These are phyloP conservation scores for Coniophora puteana DNA, from an alignment of 1,284 basidiomycete species.

Conservation along the genomic window DNA sequence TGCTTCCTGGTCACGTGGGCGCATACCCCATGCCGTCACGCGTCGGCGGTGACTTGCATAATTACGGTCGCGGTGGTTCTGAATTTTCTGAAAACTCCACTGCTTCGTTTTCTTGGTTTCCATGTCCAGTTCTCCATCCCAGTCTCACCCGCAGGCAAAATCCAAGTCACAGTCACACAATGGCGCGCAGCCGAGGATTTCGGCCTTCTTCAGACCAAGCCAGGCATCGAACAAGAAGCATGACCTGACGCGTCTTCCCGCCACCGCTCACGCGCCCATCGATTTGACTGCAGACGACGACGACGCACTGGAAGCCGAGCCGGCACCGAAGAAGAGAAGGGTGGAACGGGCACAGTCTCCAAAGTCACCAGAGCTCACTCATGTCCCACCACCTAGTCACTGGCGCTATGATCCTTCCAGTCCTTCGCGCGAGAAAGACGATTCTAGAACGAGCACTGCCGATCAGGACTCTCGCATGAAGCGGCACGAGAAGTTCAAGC, in stretches of 20 bases:
- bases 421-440: conserved; percentile 10
- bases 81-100: too few species aligned
- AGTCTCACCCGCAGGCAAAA: too few species aligned
- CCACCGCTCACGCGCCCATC: conserved; percentile 36
- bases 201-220: conserved; percentile 57
- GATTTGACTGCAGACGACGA: conserved; percentile 51
- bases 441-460: conserved; percentile 14
- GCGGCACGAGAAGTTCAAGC: conserved; percentile 52
- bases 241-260: conserved; percentile 21
- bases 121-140: too few species aligned
- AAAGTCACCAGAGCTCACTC: too few species aligned
- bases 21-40: too few species aligned
- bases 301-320: conserved; percentile 30
- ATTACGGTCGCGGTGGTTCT: too few species aligned
- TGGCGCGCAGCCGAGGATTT: conserved; percentile 43
- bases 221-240: conserved; percentile 26
- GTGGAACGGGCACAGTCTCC: conserved; percentile 8
- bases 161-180: neutral
- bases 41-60: too few species aligned
- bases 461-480: conserved; percentile 19
- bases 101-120: too few species aligned
- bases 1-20: too few species aligned
- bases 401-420: conserved; percentile 33
- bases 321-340: conserved; percentile 35
- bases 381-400: conserved; percentile 29